Evolutionary conservation across 192 early-diverging fungal species (phyloP).

Genomic region (Gonapodya prolifera): DNA sequence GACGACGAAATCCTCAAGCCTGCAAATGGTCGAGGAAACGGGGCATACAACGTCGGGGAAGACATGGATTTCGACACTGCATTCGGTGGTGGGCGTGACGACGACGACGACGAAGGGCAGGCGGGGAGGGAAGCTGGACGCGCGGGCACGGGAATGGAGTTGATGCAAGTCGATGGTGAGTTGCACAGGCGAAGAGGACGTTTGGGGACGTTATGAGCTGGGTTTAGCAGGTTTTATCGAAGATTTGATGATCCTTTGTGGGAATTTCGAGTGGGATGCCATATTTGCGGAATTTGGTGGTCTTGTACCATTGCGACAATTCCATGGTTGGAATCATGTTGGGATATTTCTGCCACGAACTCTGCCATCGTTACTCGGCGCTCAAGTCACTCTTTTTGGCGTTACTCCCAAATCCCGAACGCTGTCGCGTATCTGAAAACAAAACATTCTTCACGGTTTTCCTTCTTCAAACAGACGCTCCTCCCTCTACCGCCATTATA

Average conservation of each 20-base stretch:
- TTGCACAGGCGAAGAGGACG: no score
- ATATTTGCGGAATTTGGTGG: no score
- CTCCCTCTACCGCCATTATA: constrained; percentile 59
- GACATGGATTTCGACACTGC: neutral
- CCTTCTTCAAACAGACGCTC: constrained; percentile 25
- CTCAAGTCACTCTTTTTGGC: constrained; percentile 6
- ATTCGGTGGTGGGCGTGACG: neutral
- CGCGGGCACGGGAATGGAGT: constrained; percentile 23
- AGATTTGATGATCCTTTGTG: constrained; percentile 1
- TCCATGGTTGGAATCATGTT: no score
- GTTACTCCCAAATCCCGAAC: neutral
- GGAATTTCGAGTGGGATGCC: constrained; percentile 14
- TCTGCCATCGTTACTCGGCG: no score
- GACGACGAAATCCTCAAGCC: constrained; percentile 24
- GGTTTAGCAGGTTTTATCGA: neutral
- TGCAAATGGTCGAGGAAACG: constrained; percentile 13
- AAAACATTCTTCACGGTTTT: neutral
- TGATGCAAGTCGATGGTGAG: constrained; percentile 58
- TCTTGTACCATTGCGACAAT: no score
- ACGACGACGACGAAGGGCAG: constrained; percentile 18
- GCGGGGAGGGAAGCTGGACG: constrained; percentile 12
- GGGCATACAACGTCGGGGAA: neutral
- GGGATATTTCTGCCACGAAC: no score
- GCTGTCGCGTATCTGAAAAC: neutral
- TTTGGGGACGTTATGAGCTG: no score